Base-by-base conservation (phyloP, 768 basidiomycete genomes). In the Collybia sordida region DNA sequence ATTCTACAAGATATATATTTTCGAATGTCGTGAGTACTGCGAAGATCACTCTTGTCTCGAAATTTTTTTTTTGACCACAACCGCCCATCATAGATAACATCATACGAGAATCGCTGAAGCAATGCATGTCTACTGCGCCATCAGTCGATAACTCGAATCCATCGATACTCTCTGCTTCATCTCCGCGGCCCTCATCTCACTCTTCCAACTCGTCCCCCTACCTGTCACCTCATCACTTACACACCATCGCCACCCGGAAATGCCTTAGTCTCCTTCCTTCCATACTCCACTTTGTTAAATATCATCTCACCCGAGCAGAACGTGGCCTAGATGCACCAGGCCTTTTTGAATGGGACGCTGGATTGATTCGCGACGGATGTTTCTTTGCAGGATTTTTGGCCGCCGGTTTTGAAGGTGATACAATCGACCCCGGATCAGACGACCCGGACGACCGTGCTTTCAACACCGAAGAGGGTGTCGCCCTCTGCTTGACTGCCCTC, bases 321-420 rank as follows among this genome's bases (percentile, higher is more conserved):
- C 71, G 67, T 18, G 59, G 57, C 34, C 54, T 50, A 15, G 64
- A 67, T 34, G 60, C 59, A 15, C 58, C 65, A 18, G 74, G 74
- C 11, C 80, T 96, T 57, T 93, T 97, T 62, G 78, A 77, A 58
- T 95, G 87, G 76, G 94, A 98, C 63, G 82, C 92, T 1, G 86
- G 88, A 17, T 76, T 95, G 3, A 83, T 94, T 46, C 81, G 90
- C 17, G 93, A 96, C 59, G 94, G 94, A 3, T 91, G 88, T 59
- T 96, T 88, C 75, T 95, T 88, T 59, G 90, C 90, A 3, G 92
- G 84, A 2, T 81, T 87, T 53, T 70, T 93, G 34, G 78, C 91
- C 5, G 89, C 88, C 0, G 83, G 80, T 14, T 71, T 81, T 4
- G 83, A 86, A 15, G 66, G 67, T 35, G 74, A 75, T n/a, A 59